A percentile compares a stretch with the other conserved stretches of the same genome.
These are phyloP conservation scores for Scleroderma bovista DNA, from an alignment of 768 basidiomycete genomes.

Conservation along the genomic window DNA sequence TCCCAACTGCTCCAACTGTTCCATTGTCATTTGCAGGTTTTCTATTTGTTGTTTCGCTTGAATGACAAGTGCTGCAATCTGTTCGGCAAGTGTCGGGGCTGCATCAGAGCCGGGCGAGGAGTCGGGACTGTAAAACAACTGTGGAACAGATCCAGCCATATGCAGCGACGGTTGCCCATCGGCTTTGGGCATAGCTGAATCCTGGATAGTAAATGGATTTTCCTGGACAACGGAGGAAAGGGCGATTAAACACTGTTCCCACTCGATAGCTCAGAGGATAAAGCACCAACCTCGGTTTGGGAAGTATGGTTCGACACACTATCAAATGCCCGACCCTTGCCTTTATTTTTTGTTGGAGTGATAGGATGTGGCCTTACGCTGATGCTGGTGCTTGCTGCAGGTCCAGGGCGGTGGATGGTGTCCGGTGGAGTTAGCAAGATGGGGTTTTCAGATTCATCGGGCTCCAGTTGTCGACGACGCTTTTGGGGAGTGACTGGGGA, in stretches of 20 bases:
- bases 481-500: not conserved
- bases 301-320: not conserved
- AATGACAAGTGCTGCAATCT: conserved; percentile 11
- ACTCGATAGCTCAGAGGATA: too few species aligned
- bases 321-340: conserved; percentile 17
- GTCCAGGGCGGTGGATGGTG: conserved; percentile 6
- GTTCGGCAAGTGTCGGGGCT: conserved; percentile 16
- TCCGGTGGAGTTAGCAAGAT: conserved; percentile 20
- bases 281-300: conserved; percentile 2
- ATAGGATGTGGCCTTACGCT: conserved; percentile 4
- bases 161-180: not conserved
- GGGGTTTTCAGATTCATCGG: not conserved
- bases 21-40: conserved; percentile 3
- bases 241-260: not conserved
- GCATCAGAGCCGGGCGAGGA: conserved; percentile 6
- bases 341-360: conserved; percentile 21
- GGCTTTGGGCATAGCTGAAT: not conserved
- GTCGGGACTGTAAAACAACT: conserved; percentile 12
- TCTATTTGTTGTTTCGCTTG: not conserved
- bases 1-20: conserved; percentile 8
- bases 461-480: conserved; percentile 4
- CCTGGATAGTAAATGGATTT: conserved; percentile 12
- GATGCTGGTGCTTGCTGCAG: not conserved
- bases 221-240: conserved; percentile 1
- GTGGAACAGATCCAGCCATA: conserved; percentile 12